Conservation (phyloP, 805 yeast species). For the Yarrowia sp. region DNA sequence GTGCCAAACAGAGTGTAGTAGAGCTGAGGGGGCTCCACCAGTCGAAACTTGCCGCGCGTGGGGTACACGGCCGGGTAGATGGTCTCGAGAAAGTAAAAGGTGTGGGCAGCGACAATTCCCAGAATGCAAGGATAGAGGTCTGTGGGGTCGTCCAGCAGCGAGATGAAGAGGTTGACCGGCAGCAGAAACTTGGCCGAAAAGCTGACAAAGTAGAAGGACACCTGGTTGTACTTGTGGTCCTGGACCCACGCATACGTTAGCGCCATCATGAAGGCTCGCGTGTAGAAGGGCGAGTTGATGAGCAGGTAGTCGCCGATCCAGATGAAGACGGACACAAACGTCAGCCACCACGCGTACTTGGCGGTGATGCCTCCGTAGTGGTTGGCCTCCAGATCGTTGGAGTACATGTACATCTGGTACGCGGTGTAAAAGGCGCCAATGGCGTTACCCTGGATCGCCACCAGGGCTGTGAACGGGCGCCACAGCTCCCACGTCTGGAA, state of each 20-base stretch:
- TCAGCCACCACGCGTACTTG: conserved; percentile 33
- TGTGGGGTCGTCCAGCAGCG: conserved; percentile 46
- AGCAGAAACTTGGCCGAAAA: conserved; percentile 49
- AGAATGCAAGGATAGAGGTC: conserved; percentile 50
- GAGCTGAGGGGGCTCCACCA: conserved; percentile 36
- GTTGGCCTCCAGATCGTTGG: conserved; percentile 23
- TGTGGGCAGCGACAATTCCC: conserved; percentile 46
- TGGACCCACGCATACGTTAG: conserved; percentile 53
- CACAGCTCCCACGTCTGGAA: conserved; percentile 28
- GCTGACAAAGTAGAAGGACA: conserved; percentile 47
- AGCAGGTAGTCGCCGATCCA: conserved; percentile 34
- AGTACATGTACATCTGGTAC: conserved; percentile 32
- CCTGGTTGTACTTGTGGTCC: conserved; percentile 47
- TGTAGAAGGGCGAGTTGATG: conserved; percentile 18
- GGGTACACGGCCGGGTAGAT: conserved; percentile 38
- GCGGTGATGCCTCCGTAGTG: conserved; percentile 17
- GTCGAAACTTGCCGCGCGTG: conserved; percentile 29
- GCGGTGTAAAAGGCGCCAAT: conserved; percentile 22
- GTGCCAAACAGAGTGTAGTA: conserved; percentile 8
- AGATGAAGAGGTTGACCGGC: conserved; percentile 46
- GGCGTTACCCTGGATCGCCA: conserved; percentile 19
- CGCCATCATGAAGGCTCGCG: conserved; percentile 47
- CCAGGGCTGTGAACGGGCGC: conserved; percentile 37
- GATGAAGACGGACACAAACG: conserved; percentile 16
- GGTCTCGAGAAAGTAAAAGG: conserved; percentile 39